Evolutionary conservation across 495 filamentous ascomycete species (phyloP).

Genomic region (Trichoderma parareesei): DNA sequence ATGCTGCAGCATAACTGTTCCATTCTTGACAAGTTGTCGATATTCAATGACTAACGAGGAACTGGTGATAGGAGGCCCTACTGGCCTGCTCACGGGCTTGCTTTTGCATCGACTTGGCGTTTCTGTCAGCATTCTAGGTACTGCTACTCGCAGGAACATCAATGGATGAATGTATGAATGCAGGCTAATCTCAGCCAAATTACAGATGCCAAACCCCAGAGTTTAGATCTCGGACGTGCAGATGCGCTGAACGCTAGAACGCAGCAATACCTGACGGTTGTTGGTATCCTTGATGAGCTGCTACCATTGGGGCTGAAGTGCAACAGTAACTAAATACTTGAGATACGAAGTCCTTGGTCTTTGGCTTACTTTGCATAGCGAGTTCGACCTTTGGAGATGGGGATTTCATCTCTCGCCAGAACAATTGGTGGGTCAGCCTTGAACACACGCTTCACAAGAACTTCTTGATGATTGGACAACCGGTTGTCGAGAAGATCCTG

Average conservation of each 20-base stretch:
- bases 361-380: conserved; percentile 11
- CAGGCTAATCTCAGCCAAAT: background rate
- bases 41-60: background rate
- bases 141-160: background rate
- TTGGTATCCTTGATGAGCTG: conserved; percentile 18
- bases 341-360: background rate
- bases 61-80: conserved; percentile 16
- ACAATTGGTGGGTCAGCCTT: conserved; percentile 21
- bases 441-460: conserved; percentile 18
- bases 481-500: conserved; percentile 18
- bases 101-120: conserved; percentile 18
- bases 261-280: conserved; percentile 21
- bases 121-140: conserved; percentile 19
- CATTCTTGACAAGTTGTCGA: background rate
- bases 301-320: conserved; percentile 21
- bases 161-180: background rate
- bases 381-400: conserved; percentile 22
- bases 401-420: conserved; percentile 22
- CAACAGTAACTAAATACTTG: conserved; percentile 17
- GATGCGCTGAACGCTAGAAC: conserved; percentile 24
- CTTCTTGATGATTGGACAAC: conserved; percentile 24
- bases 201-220: conserved; percentile 19
- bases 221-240: conserved; percentile 19
- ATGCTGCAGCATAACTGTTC: background rate
- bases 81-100: conserved; percentile 19